A percentile compares a stretch with the other conserved stretches of the same genome.
Conservation (phyloP, 805 yeast species). For the Starmerella asiatica region DNA sequence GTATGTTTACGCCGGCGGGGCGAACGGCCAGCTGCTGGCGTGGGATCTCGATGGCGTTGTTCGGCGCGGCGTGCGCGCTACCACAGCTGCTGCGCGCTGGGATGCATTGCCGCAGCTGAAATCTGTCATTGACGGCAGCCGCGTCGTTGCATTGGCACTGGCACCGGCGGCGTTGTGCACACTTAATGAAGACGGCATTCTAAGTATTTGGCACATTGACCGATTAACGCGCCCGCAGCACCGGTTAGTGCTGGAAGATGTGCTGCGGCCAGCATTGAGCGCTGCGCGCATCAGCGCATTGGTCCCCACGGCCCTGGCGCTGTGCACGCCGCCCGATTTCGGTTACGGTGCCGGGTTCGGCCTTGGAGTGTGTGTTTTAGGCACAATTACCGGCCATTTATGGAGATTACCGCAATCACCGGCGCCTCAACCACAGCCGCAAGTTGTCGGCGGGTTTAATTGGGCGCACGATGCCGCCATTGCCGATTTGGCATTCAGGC, state of each 20-base stretch:
- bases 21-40: conserved; percentile 72
- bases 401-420: conserved; percentile 10
- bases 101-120: conserved; percentile 24
- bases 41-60: conserved; percentile 67
- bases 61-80: not conserved
- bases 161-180: conserved; percentile 25
- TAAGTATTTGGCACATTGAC: conserved; percentile 30
- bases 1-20: conserved; percentile 42
- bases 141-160: conserved; percentile 23
- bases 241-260: conserved; percentile 18
- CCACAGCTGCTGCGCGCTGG: conserved; percentile 21
- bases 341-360: conserved; percentile 14
- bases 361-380: conserved; percentile 9
- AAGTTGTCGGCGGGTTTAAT: not conserved
- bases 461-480: conserved; percentile 13
- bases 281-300: conserved; percentile 5
- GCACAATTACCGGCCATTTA: conserved; percentile 13
- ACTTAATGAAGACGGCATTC: conserved; percentile 30
- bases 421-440: not conserved
- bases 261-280: conserved; percentile 2
- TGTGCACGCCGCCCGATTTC: conserved; percentile 2
- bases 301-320: conserved; percentile 12
- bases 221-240: conserved; percentile 28
- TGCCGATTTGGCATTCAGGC: conserved; percentile 6
- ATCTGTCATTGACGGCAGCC: conserved; percentile 28